Evolutionary conservation across 176 grass and related monocot genomes (phyloP).

Genomic region (Aegilops tauschii): DNA sequence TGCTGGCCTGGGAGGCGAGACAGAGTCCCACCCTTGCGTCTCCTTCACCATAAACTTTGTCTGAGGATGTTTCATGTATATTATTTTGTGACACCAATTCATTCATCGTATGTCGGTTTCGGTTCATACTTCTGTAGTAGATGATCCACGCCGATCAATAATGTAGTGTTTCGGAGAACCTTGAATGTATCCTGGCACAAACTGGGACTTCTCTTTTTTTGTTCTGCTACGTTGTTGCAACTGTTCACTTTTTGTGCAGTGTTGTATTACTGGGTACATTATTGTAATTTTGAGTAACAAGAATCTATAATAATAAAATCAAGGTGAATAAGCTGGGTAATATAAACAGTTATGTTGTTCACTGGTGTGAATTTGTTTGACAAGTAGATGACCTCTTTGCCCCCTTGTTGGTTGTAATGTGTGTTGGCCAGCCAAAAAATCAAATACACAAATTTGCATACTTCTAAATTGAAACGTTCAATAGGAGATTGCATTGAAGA

Average conservation of each 20-base stretch:
- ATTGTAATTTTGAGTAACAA: neutral
- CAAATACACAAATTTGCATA: no score
- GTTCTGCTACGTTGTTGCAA: neutral
- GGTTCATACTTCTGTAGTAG: slow-evolving; percentile 30
- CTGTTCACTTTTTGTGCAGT: neutral
- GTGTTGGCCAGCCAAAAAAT: no score
- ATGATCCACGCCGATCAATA: slow-evolving; percentile 34
- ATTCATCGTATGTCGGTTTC: slow-evolving; percentile 27
- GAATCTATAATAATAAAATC: slow-evolving; percentile 15
- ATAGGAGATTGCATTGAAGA: no score
- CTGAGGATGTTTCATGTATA: slow-evolving; percentile 50
- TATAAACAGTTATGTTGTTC: neutral
- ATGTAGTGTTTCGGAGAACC: slow-evolving; percentile 33
- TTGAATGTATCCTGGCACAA: slow-evolving; percentile 13
- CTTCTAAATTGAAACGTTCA: no score
- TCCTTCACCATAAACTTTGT: slow-evolving; percentile 93
- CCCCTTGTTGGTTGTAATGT: no score
- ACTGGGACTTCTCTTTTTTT: neutral
- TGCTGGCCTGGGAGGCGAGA: slow-evolving; percentile 78
- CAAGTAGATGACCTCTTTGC: no score
- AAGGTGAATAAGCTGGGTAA: neutral
- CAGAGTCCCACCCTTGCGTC: slow-evolving; percentile 78
- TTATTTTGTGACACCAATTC: slow-evolving; percentile 36
- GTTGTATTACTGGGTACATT: neutral
- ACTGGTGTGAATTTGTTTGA: neutral